Evolutionary conservation across 2,329 filamentous ascomycete species (phyloP), one percentile per base, ranked within the genome.

Genomic region (Xylariaceae sp.): DNA sequence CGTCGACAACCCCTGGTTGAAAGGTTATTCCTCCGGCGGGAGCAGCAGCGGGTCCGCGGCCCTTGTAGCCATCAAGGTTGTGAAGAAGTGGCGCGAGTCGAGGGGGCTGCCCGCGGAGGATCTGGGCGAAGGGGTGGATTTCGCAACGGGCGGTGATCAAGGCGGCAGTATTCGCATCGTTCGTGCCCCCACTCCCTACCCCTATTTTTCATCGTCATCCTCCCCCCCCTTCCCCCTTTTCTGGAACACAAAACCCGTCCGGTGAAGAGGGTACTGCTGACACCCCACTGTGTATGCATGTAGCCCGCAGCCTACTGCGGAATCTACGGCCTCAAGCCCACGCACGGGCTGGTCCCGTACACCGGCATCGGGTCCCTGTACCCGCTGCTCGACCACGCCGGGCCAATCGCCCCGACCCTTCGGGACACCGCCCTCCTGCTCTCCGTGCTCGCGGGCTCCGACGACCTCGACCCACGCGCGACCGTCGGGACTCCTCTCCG

Each of bases 361-460:
- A 83, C 78, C 0, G 81, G 79, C 0, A 74, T 79, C 44, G 73
- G 74, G 1, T 77, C 74, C 40, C 77, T 79, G 0, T 79, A 82
- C 54, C 73, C 79, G 0, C 74, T 79, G 1, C 77, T 81, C 42
- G 82, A 85, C 57, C 80, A 84, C 60, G 72, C 70, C 0, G 79
- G 79, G 0, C 78, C 79, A 0, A 70, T 82, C 40, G 69, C 77
- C 0, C 65, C 69, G 2, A 76, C 70, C 1, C 73, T 79, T 0
- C 57, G 70, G 2, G 77, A 81, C 16, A 67, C 69, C 20, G 78
- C 80, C 5, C 58, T 62, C 0, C 73, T 75, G 14, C 69, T 82
- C 0, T 75, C 81, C 50, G 75, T 71, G 0, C 75, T 82, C 14
- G 74, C 77, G 1, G 80, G 80, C 0, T 75, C 73, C 45, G 79